Evolutionary conservation across 1,139 yeast genomes (phyloP).

Genomic region (Sugiyamaella xylanicola): DNA sequence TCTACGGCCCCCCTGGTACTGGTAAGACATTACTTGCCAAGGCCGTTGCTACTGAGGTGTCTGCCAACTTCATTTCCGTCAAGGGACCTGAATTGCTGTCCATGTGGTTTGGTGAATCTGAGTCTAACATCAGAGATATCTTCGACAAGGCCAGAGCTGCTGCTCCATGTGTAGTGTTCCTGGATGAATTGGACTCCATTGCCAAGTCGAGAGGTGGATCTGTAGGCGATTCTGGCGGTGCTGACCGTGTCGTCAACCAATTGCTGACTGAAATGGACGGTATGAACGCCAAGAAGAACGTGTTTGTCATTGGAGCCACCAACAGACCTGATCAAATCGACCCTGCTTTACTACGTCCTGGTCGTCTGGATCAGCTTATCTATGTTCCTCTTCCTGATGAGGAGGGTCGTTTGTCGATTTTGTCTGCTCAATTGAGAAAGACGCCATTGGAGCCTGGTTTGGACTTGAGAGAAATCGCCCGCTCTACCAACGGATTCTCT

Average conservation of each 20-base stretch:
- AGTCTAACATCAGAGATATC: conserved; percentile 93
- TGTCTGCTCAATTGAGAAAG: conserved; percentile 95
- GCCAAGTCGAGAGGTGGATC: conserved; percentile 97
- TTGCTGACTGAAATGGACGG: conserved; percentile 99
- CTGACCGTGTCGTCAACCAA: conserved; percentile 98
- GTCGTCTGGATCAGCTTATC: conserved; percentile 97
- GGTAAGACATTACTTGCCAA: conserved; percentile 97
- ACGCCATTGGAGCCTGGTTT: conserved; percentile 98
- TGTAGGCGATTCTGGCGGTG: conserved; percentile 95
- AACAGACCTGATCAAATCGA: conserved; percentile 99
- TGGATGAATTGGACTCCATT: conserved; percentile 96
- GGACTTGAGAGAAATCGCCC: conserved; percentile 84
- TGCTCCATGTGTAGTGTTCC: conserved; percentile 96
- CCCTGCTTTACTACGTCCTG: conserved; percentile 98
- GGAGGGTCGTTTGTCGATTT: conserved; percentile 86
- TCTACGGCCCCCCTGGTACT: conserved; percentile 99
- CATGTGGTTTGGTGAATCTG: conserved; percentile 99
- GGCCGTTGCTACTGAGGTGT: conserved; percentile 97
- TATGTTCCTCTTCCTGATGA: conserved; percentile 99
- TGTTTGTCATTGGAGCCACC: conserved; percentile 98
- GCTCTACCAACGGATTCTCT: conserved; percentile 92
- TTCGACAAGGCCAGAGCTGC: conserved; percentile 99
- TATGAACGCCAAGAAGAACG: conserved; percentile 99
- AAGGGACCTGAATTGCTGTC: conserved; percentile 96
- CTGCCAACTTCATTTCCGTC: conserved; percentile 94